Evolutionary conservation across 345 rosid species (phyloP).

Genomic region (Microthlaspi erraticum): DNA sequence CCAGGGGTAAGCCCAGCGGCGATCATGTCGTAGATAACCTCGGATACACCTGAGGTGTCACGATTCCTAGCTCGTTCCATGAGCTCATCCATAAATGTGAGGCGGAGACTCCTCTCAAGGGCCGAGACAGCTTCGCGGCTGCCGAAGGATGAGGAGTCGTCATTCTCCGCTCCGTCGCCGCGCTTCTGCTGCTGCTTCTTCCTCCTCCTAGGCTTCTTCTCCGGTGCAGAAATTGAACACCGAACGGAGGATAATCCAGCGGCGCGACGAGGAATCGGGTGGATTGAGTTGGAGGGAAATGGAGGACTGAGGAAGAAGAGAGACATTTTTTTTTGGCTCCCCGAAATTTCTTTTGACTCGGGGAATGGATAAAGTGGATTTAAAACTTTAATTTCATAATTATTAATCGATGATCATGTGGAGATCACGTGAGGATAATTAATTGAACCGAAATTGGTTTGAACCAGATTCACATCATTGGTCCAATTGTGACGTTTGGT

Average conservation of each 20-base stretch:
- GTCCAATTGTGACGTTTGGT: too few species aligned
- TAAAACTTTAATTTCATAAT: background rate
- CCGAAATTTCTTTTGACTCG: constrained; percentile 20
- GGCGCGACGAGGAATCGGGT: constrained; percentile 39
- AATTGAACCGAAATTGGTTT: background rate
- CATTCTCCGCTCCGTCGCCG: constrained; percentile 38
- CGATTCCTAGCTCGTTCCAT: constrained; percentile 81
- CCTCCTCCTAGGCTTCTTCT: constrained; percentile 48
- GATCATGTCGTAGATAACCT: constrained; percentile 90
- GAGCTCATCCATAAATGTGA: constrained; percentile 91
- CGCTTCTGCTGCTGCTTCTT: constrained; percentile 43
- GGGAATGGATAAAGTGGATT: constrained; percentile 47
- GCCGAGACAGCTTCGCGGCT: constrained; percentile 45
- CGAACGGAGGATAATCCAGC: constrained; percentile 19
- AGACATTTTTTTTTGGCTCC: constrained; percentile 25
- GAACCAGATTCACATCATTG: constrained; percentile 1
- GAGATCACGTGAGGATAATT: background rate
- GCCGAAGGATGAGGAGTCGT: constrained; percentile 14
- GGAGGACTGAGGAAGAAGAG: constrained; percentile 43
- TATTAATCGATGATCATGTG: constrained; percentile 2
- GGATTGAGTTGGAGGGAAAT: constrained; percentile 47
- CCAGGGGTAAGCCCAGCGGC: constrained; percentile 95
- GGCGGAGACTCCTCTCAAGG: constrained; percentile 80
- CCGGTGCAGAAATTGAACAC: constrained; percentile 46
- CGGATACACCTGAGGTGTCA: constrained; percentile 66